phyloP scores from a whole-genome alignment of 352 stramenopile species.

The Blastocystis sp. region DNA sequence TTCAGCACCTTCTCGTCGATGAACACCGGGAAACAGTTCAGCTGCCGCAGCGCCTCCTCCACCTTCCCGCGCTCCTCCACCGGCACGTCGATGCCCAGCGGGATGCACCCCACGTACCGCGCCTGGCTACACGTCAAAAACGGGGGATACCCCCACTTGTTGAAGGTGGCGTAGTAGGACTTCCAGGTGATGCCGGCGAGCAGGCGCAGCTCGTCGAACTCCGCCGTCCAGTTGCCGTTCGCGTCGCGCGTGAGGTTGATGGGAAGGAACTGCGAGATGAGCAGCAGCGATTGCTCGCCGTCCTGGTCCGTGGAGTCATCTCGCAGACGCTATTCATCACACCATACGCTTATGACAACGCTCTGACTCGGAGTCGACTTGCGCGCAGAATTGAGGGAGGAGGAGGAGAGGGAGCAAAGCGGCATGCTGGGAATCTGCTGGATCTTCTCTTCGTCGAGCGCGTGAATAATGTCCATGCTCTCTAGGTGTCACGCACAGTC shows the following conservation, averaged over 20 bases:
- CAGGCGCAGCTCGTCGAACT: constrained; percentile 60
- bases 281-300: constrained; percentile 30
- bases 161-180: constrained; percentile 43
- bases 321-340: background rate
- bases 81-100: constrained; percentile 74
- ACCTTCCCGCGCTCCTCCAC: constrained; percentile 80
- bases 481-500: constrained; percentile 24
- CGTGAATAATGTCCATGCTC: constrained; percentile 65
- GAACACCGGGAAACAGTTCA: constrained; percentile 91
- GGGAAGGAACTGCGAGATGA: constrained; percentile 59
- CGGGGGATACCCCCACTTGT: background rate
- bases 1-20: constrained; percentile 79
- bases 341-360: background rate
- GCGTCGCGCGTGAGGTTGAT: constrained; percentile 38
- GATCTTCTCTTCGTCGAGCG: constrained; percentile 33
- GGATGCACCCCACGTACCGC: constrained; percentile 60
- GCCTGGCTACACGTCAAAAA: constrained; percentile 1
- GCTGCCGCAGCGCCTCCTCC: constrained; percentile 71
- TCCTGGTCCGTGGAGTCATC: background rate
- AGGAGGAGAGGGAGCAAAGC: constrained; percentile 17
- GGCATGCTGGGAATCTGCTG: constrained; percentile 38
- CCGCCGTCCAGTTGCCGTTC: constrained; percentile 29
- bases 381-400: constrained; percentile 3
- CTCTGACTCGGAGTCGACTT: background rate
- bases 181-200: constrained; percentile 59